Evolutionary conservation across 2,329 filamentous ascomycete genomes (phyloP), one percentile per base, ranked within the genome.

Genomic region (Cladosporium cucumerinum): DNA sequence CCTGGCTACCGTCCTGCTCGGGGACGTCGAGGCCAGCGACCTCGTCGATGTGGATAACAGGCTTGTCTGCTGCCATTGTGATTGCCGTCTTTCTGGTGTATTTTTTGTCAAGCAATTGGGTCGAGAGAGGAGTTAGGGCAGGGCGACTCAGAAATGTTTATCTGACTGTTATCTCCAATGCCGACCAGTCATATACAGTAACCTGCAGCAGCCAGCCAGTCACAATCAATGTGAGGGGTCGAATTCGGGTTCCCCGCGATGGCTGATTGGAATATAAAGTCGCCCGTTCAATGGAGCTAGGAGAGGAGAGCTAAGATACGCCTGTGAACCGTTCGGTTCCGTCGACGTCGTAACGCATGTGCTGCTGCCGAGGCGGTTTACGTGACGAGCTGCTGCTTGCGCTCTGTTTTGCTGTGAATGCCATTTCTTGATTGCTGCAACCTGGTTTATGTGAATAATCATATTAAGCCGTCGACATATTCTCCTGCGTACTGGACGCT

Each of bases 31-130:
- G 81, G 72, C 93, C 93, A 70, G 84, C 84, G 72, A 92, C 90
- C 75, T 92, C 90, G 82, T 96, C 92, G 75, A 96, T 85, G 81
- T 93, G 92, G 77, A 90, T 84, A 54, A 79, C 81, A 51, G 73
- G 70, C 65, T 73, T 75, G 69, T 74, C 74, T 59, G 73, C 74
- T 59, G 73, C 71, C 73, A 76, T 75, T 65, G 26, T 69, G 59
- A n/a, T 28, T 46, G 39, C 36, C 51, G 57, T 46, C 16, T 60
- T 48, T n/a, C 2, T 25, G n/a, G 18, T 21, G 39, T 5, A n/a
- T 12, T 4, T 58, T 28, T 32, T 23, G 23, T 25, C 28, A 34
- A 30, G 39, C 25, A 43, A 61, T 23, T 61, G 57, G 21, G 12
- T 57, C 1, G 30, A 23, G 25, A 57, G 32, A 16, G 30, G 6